Evolutionary conservation across 805 yeast species (phyloP).

Genomic region (Starmerella vitae): DNA sequence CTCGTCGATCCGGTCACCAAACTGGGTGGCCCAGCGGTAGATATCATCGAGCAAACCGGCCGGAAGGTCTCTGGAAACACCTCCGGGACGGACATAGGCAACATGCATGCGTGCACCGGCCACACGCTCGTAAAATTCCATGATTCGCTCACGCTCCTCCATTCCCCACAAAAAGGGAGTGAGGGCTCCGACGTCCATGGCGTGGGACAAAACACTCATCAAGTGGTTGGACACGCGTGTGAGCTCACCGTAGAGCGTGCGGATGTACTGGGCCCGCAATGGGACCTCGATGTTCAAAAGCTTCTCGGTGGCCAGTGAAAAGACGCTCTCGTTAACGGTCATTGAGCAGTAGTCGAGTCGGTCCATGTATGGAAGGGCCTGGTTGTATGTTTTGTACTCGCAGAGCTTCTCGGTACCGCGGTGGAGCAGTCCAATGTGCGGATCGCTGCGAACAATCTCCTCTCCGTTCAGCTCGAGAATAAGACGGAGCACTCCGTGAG

Average conservation of each 20-base stretch:
- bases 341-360: constrained; percentile 69
- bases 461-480: constrained; percentile 80
- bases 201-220: constrained; percentile 77
- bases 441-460: constrained; percentile 75
- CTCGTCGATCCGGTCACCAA: constrained; percentile 84
- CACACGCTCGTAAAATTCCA: constrained; percentile 86
- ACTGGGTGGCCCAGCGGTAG: constrained; percentile 93
- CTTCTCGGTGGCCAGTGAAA: constrained; percentile 72
- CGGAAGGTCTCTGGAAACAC: constrained; percentile 79
- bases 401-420: constrained; percentile 83
- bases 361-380: constrained; percentile 80
- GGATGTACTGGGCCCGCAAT: constrained; percentile 66
- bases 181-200: constrained; percentile 90
- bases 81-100: constrained; percentile 85
- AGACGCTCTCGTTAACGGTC: constrained; percentile 87
- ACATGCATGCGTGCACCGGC: constrained; percentile 83
- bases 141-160: constrained; percentile 83
- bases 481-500: constrained; percentile 80
- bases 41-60: constrained; percentile 78
- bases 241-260: constrained; percentile 77
- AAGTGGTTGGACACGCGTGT: constrained; percentile 72
- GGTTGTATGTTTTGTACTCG: constrained; percentile 74
- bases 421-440: constrained; percentile 77
- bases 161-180: constrained; percentile 91
- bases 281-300: constrained; percentile 75